Conservation (phyloP, 2,329 filamentous ascomycete genomes). For the Microdochium nivale region DNA sequence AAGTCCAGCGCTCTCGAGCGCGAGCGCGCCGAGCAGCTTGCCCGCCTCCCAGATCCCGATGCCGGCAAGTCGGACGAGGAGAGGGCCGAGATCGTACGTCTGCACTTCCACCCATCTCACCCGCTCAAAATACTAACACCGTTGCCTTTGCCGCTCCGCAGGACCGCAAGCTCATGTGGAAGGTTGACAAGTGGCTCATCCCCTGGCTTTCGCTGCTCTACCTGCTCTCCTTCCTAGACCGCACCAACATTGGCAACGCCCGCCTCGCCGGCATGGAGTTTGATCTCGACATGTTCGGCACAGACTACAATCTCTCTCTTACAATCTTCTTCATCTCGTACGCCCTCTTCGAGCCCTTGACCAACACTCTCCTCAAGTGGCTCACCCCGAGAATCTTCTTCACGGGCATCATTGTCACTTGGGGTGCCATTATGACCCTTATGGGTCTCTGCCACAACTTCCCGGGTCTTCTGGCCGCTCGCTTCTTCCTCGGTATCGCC, state of each 20-base stretch:
- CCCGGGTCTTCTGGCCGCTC: slow-evolving; percentile 55
- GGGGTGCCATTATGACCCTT: slow-evolving; percentile 62
- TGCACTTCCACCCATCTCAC: neutral
- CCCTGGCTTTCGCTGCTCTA: slow-evolving; percentile 58
- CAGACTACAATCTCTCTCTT: slow-evolving; percentile 65
- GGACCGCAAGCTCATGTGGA: slow-evolving; percentile 22
- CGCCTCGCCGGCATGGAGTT: slow-evolving; percentile 45
- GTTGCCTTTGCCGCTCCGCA: slow-evolving; percentile 4
- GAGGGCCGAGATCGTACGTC: slow-evolving; percentile 40
- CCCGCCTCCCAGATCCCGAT: slow-evolving; percentile 39
- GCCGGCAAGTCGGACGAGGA: slow-evolving; percentile 47
- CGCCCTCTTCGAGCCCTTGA: slow-evolving; percentile 66
- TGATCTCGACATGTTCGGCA: slow-evolving; percentile 52
- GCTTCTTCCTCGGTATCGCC: slow-evolving; percentile 63
- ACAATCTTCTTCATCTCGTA: slow-evolving; percentile 88
- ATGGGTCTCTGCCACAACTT: slow-evolving; percentile 60
- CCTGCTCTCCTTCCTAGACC: slow-evolving; percentile 64
- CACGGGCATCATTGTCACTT: slow-evolving; percentile 66
- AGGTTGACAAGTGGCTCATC: slow-evolving; percentile 23
- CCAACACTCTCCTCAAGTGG: slow-evolving; percentile 72
- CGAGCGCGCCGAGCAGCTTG: neutral
- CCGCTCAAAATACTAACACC: slow-evolving; percentile 2
- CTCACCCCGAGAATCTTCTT: slow-evolving; percentile 72
- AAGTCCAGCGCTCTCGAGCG: neutral
- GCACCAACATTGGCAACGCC: slow-evolving; percentile 68